phyloP scores from a whole-genome alignment of 139 green algal genomes.

The Gonium pectorale region DNA sequence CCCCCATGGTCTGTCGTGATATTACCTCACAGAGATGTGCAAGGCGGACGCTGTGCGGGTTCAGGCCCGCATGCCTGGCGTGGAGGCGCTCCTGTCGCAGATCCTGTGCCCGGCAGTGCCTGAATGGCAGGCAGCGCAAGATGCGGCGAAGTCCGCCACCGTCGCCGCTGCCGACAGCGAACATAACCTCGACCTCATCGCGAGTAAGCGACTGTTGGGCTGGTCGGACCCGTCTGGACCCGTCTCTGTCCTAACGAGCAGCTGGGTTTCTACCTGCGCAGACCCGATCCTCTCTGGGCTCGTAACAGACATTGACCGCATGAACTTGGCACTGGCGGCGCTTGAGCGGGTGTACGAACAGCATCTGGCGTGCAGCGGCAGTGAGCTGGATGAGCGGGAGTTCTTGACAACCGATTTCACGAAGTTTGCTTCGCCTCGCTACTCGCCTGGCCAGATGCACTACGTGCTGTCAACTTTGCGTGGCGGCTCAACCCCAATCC shows the following conservation, averaged over 20 bases:
- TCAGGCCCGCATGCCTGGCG: conserved; percentile 24
- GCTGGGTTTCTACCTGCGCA: no score
- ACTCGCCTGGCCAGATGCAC: conserved; percentile 9
- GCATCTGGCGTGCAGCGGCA: background rate
- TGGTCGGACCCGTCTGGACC: no score
- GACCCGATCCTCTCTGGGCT: conserved; percentile 35
- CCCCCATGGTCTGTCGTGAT: no score
- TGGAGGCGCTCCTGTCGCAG: conserved; percentile 41
- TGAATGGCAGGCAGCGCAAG: conserved; percentile 39
- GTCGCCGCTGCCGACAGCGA: no score
- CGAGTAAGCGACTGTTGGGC: no score
- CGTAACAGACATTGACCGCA: conserved; percentile 34
- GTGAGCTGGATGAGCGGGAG: conserved; percentile 63
- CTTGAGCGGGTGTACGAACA: conserved; percentile 46
- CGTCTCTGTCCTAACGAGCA: no score
- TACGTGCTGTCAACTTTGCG: background rate
- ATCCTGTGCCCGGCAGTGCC: conserved; percentile 27
- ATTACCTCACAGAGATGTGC: conserved; percentile 33
- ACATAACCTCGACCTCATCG: background rate
- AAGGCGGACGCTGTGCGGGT: conserved; percentile 37
- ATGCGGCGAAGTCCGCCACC: no score
- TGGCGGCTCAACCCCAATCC: background rate
- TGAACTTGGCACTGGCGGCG: background rate
- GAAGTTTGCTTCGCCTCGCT: conserved; percentile 20
- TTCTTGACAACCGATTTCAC: conserved; percentile 62